phyloP scores from a whole-genome alignment of 1,284 basidiomycete species.

The Anthracocystis setariae region DNA sequence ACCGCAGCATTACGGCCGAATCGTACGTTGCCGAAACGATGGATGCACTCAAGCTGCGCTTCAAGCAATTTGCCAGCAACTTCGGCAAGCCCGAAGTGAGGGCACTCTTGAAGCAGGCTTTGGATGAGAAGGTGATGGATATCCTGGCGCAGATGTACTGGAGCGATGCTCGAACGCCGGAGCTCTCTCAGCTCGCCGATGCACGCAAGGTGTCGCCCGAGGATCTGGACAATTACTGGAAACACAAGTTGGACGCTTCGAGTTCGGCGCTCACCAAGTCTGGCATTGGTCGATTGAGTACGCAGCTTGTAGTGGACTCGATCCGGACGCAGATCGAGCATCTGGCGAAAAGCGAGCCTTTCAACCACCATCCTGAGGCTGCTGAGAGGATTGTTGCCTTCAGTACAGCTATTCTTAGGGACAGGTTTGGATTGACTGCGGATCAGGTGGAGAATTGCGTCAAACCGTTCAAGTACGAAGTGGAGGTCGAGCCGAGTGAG shows the following conservation, averaged over 20 bases:
- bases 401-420: conserved; percentile 88
- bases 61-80: conserved; percentile 84
- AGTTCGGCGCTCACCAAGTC: conserved; percentile 92
- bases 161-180: conserved; percentile 83
- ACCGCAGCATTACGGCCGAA: conserved; percentile 90
- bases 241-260: conserved; percentile 92
- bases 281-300: conserved; percentile 93
- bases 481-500: conserved; percentile 80
- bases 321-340: conserved; percentile 87
- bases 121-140: conserved; percentile 96
- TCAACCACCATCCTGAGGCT: conserved; percentile 86
- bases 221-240: conserved; percentile 91
- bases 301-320: conserved; percentile 93
- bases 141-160: conserved; percentile 97
- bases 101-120: conserved; percentile 84
- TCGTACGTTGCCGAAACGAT: conserved; percentile 97
- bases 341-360: conserved; percentile 84
- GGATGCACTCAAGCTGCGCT: conserved; percentile 88
- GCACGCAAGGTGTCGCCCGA: conserved; percentile 76
- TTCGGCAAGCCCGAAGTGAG: conserved; percentile 92
- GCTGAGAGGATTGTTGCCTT: conserved; percentile 89
- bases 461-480: conserved; percentile 98
- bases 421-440: conserved; percentile 88
- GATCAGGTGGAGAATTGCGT: conserved; percentile 99
- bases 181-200: conserved; percentile 78